Evolutionary conservation across 2,329 filamentous ascomycete species (phyloP), one percentile per base, ranked within the genome.

Genomic region (Fusarium longipes): DNA sequence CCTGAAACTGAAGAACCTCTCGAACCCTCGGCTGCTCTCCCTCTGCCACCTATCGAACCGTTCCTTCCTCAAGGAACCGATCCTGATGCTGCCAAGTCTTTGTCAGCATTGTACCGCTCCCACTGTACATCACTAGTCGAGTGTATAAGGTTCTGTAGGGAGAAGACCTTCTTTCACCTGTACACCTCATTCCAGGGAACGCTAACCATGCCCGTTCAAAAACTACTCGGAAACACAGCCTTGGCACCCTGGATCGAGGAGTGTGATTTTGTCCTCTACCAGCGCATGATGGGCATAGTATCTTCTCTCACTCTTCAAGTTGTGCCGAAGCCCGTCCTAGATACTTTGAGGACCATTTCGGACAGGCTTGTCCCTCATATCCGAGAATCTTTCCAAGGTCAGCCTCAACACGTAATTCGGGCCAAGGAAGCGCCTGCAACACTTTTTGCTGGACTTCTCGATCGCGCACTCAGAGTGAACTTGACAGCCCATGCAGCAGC

Each of bases 161-260:
- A 97, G 78, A 97, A 97, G 80, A 95, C 93, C 8, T 97, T 99
- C 77, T 97, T 97, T 77, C 93, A 96, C 69, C 87, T 97, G 17
- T 97, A 96, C 77, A 94, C 92, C 8, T 96, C 95, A 1, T 98
- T 99, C 77, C 93, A 97, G 74, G 96, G 96, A 55, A 98, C 94
- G 3, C 86, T 99, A 73, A 99, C 96, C 1, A 96, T 97, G 78
- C 96, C 96, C 8, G 95, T 98, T 5, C 93, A 97, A 77, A 97
- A 96, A 78, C 82, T 99, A 4, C 91, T 99, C 73, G 89, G 89
- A 15, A 89, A 97, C 73, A 89, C 91, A 4, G 89, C 89, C 55
- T 82, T 98, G 55, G 93, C 93, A 4, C 86, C 91, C 2, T 99
- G 96, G 96, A 96, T 99, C 63, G 92, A 96, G 76, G 91, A 97